These are phyloP conservation scores for Ramaria sp. DNA, from an alignment of 768 basidiomycete species.

Conservation along the genomic window DNA sequence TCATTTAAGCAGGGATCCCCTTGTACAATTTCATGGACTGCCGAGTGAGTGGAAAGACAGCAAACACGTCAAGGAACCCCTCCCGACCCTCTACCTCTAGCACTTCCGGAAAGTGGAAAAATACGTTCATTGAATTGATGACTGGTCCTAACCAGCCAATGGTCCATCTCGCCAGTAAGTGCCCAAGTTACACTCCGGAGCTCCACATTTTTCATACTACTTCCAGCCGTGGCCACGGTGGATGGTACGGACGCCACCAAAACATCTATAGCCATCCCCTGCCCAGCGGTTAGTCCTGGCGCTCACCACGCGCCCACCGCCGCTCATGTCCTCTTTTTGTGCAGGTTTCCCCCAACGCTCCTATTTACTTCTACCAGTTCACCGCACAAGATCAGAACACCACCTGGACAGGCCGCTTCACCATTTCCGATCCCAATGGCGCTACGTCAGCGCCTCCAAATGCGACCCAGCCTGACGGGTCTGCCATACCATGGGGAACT, in stretches of 20 bases:
- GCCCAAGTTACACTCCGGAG: neutral
- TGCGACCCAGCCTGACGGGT: constrained; percentile 35
- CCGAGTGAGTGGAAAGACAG: constrained; percentile 24
- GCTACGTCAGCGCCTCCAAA: constrained; percentile 38
- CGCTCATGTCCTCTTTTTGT: neutral
- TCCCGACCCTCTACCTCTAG: constrained; percentile 7
- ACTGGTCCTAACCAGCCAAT: constrained; percentile 64
- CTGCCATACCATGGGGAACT: constrained; percentile 52
- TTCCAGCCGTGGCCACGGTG: constrained; percentile 48
- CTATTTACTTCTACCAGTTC: constrained; percentile 81
- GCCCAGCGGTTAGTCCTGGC: constrained; percentile 44
- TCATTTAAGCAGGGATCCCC: constrained; percentile 44
- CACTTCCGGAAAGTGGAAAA: constrained; percentile 48
- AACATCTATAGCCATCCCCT: constrained; percentile 44
- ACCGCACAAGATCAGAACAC: constrained; percentile 30
- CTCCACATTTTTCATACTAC: constrained; percentile 3
- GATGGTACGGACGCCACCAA: constrained; percentile 47
- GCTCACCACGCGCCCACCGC: neutral
- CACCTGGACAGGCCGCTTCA: constrained; percentile 68
- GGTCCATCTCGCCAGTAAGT: constrained; percentile 56
- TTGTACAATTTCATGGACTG: constrained; percentile 51
- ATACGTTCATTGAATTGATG: constrained; percentile 72
- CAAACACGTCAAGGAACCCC: neutral
- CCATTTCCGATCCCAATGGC: constrained; percentile 47
- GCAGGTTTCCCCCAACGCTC: constrained; percentile 51